Percentiles rank a stretch among this genome's conserved stretches.
Conservation (phyloP, 2,329 filamentous ascomycete species). For the Trichoderma arundinaceum region DNA sequence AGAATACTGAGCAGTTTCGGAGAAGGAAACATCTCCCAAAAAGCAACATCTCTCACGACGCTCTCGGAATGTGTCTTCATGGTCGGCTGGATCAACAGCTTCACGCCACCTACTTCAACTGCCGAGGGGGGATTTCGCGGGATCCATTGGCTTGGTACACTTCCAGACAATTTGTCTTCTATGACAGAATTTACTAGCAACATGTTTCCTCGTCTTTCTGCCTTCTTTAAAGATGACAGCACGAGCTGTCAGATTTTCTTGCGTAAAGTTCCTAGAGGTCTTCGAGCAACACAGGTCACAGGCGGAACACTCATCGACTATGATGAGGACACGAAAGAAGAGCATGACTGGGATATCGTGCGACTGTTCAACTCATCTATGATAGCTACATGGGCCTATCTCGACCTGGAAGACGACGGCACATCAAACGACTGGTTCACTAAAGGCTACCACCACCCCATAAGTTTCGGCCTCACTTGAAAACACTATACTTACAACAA, state of each 20-base stretch:
- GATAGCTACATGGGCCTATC: slow-evolving; percentile 15
- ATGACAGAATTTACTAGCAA: slow-evolving; percentile 21
- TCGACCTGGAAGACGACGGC: slow-evolving; percentile 22
- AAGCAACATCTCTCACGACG: not conserved
- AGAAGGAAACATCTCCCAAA: not conserved
- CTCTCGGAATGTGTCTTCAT: slow-evolving; percentile 4
- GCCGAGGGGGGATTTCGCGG: not conserved
- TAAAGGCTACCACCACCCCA: not conserved
- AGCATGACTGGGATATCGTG: slow-evolving; percentile 20
- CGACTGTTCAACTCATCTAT: not conserved
- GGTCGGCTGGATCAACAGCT: not conserved
- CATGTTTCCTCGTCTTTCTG: slow-evolving; percentile 13
- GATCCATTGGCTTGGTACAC: not conserved
- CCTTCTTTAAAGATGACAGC: slow-evolving; percentile 23
- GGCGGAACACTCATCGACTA: slow-evolving; percentile 15
- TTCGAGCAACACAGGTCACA: not conserved
- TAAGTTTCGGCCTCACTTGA: no score
- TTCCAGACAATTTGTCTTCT: not conserved
- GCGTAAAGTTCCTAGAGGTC: slow-evolving; percentile 8
- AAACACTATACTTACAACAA: not conserved
- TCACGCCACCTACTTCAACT: not conserved
- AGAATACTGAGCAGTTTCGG: slow-evolving; percentile 15
- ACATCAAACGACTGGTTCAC: slow-evolving; percentile 25
- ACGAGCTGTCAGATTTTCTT: slow-evolving; percentile 1
- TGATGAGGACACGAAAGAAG: slow-evolving; percentile 7